A percentile compares a stretch with the other conserved stretches of the same genome.
Conservation (phyloP, 352 stramenopile genomes). For the Globisporangium splendens region DNA sequence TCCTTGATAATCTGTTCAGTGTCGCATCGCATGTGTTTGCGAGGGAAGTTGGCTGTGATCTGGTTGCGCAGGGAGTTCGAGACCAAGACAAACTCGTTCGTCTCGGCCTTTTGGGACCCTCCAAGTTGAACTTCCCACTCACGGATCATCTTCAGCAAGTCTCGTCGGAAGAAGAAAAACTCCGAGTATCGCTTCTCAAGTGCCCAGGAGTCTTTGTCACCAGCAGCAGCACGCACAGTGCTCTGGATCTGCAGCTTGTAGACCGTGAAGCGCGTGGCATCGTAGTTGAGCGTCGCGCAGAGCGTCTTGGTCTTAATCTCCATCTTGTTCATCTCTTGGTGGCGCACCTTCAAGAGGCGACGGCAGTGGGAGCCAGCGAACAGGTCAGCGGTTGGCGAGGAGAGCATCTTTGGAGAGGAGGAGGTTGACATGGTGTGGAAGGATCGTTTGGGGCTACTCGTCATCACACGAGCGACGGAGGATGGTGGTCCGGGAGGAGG, state of each 20-base stretch:
- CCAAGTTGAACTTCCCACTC: constrained; percentile 18
- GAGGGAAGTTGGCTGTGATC: constrained; percentile 17
- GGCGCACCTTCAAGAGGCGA: constrained; percentile 55
- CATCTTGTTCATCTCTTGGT: constrained; percentile 43
- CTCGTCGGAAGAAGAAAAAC: constrained; percentile 24
- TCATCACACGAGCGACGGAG: background rate
- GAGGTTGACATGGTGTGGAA: constrained; percentile 6
- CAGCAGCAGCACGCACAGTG: constrained; percentile 15
- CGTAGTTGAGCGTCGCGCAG: constrained; percentile 17
- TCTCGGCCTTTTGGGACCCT: constrained; percentile 4
- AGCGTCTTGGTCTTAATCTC: constrained; percentile 34
- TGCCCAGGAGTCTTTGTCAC: constrained; percentile 28
- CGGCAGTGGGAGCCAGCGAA: constrained; percentile 38
- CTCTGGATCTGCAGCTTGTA: constrained; percentile 56
- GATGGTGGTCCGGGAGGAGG: background rate
- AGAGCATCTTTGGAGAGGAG: background rate
- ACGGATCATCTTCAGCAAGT: constrained; percentile 21
- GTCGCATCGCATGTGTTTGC: constrained; percentile 16
- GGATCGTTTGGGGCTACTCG: constrained; percentile 6
- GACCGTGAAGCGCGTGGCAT: constrained; percentile 33
- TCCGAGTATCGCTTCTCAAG: constrained; percentile 31
- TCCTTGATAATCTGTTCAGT: constrained; percentile 19
- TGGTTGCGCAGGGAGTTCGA: constrained; percentile 19
- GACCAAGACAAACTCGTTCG: constrained; percentile 23
- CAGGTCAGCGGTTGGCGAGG: constrained; percentile 20